phyloP scores from a whole-genome alignment of 148 eudicot genomes.

The Salicornia ramosissima region DNA sequence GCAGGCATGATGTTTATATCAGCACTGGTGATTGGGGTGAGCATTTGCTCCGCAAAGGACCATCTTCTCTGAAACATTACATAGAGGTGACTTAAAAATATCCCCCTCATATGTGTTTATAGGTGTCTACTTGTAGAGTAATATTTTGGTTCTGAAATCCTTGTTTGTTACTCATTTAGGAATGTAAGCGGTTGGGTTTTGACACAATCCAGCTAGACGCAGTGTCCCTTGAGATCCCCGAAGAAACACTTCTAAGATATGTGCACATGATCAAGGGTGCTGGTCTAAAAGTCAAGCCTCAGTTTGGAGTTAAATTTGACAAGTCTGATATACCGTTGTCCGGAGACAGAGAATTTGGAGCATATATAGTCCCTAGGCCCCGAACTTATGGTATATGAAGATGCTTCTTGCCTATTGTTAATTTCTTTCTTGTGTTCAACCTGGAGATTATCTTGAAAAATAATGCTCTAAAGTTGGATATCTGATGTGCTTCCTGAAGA shows the following conservation, averaged over 20 bases:
- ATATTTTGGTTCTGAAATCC: constrained; percentile 6
- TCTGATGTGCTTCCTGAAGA: not conserved
- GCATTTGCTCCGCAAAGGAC: constrained; percentile 61
- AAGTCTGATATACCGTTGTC: constrained; percentile 61
- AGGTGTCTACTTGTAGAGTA: not conserved
- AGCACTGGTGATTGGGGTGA: constrained; percentile 98
- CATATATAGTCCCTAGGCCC: constrained; percentile 57
- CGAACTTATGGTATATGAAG: constrained; percentile 52
- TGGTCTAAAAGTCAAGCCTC: constrained; percentile 85
- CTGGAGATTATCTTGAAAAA: not conserved
- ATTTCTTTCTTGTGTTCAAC: not conserved
- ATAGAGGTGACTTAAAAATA: constrained; percentile 48
- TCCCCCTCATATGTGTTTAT: not conserved
- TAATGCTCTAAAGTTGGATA: not conserved
- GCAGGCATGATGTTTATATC: constrained; percentile 71
- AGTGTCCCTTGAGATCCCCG: constrained; percentile 71
- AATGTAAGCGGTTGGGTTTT: constrained; percentile 86
- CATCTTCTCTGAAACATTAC: constrained; percentile 70
- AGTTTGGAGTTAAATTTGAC: constrained; percentile 74
- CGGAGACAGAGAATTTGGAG: constrained; percentile 72
- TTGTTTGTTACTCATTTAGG: constrained; percentile 36
- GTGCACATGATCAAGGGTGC: constrained; percentile 72
- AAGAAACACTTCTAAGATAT: constrained; percentile 74
- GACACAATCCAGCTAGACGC: constrained; percentile 81
- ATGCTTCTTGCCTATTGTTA: not conserved